Conservation (phyloP, 1,284 basidiomycete species). For the Porodaedalea pini region DNA sequence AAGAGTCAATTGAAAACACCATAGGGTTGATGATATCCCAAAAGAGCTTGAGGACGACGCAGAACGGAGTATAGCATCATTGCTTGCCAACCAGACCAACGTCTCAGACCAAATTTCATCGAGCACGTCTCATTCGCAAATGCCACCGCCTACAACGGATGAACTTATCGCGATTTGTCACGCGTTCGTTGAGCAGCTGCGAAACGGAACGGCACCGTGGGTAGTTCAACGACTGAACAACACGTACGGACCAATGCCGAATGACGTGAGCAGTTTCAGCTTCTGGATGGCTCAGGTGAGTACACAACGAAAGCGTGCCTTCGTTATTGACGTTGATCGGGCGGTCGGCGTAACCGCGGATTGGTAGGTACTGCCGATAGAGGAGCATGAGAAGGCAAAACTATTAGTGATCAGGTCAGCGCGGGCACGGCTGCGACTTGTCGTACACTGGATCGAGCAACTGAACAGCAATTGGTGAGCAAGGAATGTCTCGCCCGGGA, state of each 20-base stretch:
- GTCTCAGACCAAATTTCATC: constrained; percentile 19
- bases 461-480: constrained; percentile 65
- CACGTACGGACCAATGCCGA: constrained; percentile 69
- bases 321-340: constrained; percentile 4
- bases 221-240: constrained; percentile 81
- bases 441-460: constrained; percentile 92
- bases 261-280: constrained; percentile 65
- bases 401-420: constrained; percentile 87
- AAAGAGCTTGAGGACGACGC: constrained; percentile 43
- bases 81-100: constrained; percentile 30
- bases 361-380: constrained; percentile 79
- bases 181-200: constrained; percentile 75
- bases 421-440: constrained; percentile 73
- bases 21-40: constrained; percentile 52
- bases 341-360: not conserved
- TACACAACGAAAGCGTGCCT: constrained; percentile 8
- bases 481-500: constrained; percentile 9
- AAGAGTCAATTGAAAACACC: not conserved
- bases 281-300: constrained; percentile 86
- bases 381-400: constrained; percentile 90
- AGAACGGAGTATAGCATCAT: constrained; percentile 28
- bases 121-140: constrained; percentile 12
- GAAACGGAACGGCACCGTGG: constrained; percentile 86
- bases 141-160: constrained; percentile 32
- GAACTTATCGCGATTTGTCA: constrained; percentile 77